Base-by-base conservation (phyloP, 2,329 filamentous ascomycete species). In the Talaromyces sp. region DNA sequence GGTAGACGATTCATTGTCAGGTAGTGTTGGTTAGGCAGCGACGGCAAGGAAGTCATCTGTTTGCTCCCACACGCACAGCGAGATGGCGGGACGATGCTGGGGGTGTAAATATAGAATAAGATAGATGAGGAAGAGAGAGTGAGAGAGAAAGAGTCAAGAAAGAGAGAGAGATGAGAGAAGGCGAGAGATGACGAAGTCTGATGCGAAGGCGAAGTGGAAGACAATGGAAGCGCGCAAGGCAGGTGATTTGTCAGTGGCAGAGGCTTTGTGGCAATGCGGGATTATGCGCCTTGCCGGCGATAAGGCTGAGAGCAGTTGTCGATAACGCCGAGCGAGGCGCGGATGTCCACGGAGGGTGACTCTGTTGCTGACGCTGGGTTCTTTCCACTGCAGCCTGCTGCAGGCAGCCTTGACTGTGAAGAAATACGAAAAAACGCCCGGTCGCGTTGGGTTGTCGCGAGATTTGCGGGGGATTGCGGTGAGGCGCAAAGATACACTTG, bases 1-100 rank as follows among this genome's bases (percentile, higher is more conserved):
- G 75, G 75, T 64, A 78, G 67, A 61, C 70, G 74, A 69, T 73
- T 74, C 76, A 78, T 79, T 57, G 63, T 72, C 66, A 57, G 55
- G 35, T 48, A 53, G 21, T 60, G 59, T 58, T 56, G 59, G 38
- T 61, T 51, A 48, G 56, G 51, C 48, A 57, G 59, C 59, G 59
- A 56, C 32, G 56, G 59, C 51, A 58, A 50, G n/a, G 59, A 31
- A 29, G 59, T 61, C 59, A 61, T 61, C 29, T 55, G 48, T 29
- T 52, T 52, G 12, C 48, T 29, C 10, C 10, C 26, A n/a, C 19
- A 43, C 38, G 11, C 35, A 43, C 38, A 10, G 8, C 11, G 10
- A 46, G 7, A 14, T 12, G 24, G 12, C 24, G 24, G n/a, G 17
- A 27, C 48, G 26, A 8, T 54, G 21, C 9, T n/a, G n/a, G 21